Conservation (phyloP, 139 green algal species). For the Mesostigma viride region DNA sequence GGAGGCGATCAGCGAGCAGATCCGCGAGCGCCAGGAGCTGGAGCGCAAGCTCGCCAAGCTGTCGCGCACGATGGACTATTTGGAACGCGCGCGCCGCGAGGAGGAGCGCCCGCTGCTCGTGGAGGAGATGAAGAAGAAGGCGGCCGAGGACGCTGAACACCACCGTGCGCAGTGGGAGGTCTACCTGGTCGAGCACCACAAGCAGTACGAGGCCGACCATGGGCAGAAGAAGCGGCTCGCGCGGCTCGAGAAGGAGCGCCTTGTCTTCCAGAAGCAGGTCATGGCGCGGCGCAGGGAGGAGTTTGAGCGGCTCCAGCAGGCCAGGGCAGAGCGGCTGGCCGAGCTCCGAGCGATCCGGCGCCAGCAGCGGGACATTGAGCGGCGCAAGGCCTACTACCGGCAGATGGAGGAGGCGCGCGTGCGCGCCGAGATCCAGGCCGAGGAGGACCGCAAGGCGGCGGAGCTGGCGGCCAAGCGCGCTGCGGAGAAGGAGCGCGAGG, state of each 20-base stretch:
- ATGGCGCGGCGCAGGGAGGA: constrained; percentile 68
- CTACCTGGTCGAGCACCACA: constrained; percentile 27
- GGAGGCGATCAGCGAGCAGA: constrained; percentile 47
- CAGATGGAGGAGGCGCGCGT: constrained; percentile 39
- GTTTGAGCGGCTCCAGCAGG: constrained; percentile 63
- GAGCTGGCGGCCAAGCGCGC: not conserved
- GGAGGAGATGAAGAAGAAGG: constrained; percentile 19
- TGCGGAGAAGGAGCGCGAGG: constrained; percentile 30
- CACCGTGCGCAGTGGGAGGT: constrained; percentile 21
- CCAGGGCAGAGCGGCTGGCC: constrained; percentile 43
- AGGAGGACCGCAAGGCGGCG: constrained; percentile 30
- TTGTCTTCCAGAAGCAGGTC: constrained; percentile 38
- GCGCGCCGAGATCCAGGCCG: constrained; percentile 27
- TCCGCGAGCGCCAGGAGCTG: constrained; percentile 64
- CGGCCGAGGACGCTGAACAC: constrained; percentile 37
- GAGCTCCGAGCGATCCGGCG: constrained; percentile 38
- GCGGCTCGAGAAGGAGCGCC: constrained; percentile 35
- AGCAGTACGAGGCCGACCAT: constrained; percentile 56
- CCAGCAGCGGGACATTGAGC: constrained; percentile 52
- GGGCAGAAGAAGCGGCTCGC: constrained; percentile 60
- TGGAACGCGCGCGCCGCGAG: constrained; percentile 85
- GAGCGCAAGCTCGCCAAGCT: constrained; percentile 63
- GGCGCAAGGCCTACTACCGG: constrained; percentile 63
- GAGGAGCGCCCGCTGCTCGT: constrained; percentile 62
- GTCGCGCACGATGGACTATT: constrained; percentile 71